Base-by-base conservation (phyloP, 495 filamentous ascomycete genomes). In the Neurospora cerealis region DNA sequence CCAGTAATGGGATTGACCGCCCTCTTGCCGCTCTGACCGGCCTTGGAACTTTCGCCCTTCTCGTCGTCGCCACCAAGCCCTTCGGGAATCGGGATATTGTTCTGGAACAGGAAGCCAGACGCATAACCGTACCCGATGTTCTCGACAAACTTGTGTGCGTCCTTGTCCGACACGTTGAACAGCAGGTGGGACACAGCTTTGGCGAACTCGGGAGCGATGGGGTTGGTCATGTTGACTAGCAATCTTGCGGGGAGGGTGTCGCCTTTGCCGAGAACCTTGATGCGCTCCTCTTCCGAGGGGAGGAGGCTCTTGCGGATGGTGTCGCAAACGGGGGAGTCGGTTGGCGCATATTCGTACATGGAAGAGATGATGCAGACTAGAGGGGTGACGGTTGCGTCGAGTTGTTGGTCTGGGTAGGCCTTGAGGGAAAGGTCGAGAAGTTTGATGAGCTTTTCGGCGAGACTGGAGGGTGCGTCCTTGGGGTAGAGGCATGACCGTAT, bases 41-140 rank as follows among this genome's bases (percentile, higher is more conserved):
- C 77, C 73, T 74, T 74, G 8, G 54, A 34, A 19, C 13, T 9
- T 5, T 34, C 13, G 6, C 54, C 54, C 54, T 62, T 62, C 15
- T 62, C 54, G 3, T 34, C 28, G 0, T 19, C 54, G 6, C 39
- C 71, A 5, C 17, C 66, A 4, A 32, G 39, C 0, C 38, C 34
- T 69, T 91, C 85, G 0, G 95, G 93, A 21, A 97, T 84, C 4
- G 91, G 85, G 21, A 98, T 88, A 28, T 93, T 91, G 69, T 93
- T 92, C 54, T 91, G 91, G 81, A 94, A 90, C 39, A 99, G 83
- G 78, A 95, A 95, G 2, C 96, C 96, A 1, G 94, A 92, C 3
- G 96, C 96, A 78, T 92, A 97, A 0, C 96, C 96, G 77, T 97
- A 98, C 2, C 96, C 93, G 36, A 97, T 92, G 72, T 94, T 93